Conservation (phyloP, 495 filamentous ascomycete genomes). For the Podospora conica region DNA sequence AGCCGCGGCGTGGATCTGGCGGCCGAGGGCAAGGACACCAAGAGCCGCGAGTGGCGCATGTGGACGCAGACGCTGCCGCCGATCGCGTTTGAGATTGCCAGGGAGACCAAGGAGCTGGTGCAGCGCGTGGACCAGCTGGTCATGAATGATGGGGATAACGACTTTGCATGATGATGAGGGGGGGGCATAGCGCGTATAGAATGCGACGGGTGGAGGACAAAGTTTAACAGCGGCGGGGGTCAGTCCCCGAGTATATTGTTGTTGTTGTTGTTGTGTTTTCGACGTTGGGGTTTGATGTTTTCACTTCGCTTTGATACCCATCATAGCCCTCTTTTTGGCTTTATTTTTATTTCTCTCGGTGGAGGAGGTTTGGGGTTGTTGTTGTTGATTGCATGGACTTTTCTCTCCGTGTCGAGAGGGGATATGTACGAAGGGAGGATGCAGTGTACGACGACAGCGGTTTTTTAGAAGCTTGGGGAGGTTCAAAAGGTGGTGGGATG, state of each 20-base stretch:
- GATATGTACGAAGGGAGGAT: neutral
- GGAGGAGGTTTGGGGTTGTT: neutral
- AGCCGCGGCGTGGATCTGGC: conserved; percentile 54
- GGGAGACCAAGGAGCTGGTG: conserved; percentile 72
- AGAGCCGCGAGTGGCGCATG: conserved; percentile 50
- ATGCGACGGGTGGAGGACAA: too few species aligned
- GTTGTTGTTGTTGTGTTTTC: neutral
- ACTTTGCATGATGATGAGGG: conserved; percentile 35
- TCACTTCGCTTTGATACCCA: conserved; percentile 26
- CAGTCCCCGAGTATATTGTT: neutral
- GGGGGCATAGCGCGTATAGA: neutral
- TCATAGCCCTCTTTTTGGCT: conserved; percentile 20
- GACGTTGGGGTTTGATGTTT: neutral
- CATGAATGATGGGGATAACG: conserved; percentile 34
- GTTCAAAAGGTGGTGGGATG: neutral
- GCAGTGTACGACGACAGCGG: neutral
- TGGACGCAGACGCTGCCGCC: conserved; percentile 70
- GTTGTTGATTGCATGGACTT: neutral
- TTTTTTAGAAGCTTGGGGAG: neutral
- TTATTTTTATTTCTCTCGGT: conserved; percentile 1
- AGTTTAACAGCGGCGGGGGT: neutral
- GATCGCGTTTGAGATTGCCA: conserved; percentile 80
- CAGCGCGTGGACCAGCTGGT: conserved; percentile 37
- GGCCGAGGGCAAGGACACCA: conserved; percentile 38
- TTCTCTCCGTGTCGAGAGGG: neutral